A percentile compares a stretch with the other conserved stretches of the same genome.
Evolutionary conservation across 495 filamentous ascomycete species (phyloP).

Genomic region (Penicillium fimorum): DNA sequence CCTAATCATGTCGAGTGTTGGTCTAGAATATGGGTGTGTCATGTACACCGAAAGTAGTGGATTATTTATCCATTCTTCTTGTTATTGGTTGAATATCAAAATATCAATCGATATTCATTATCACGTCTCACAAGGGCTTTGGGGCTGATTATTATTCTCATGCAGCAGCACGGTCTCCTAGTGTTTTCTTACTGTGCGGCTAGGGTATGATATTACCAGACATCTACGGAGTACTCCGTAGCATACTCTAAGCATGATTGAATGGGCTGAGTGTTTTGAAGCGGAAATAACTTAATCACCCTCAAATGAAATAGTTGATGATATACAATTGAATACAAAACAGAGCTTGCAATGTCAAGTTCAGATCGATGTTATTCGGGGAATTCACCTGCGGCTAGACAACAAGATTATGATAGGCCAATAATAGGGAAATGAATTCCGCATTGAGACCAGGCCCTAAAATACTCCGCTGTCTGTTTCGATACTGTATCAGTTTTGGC

Average conservation of each 20-base stretch:
- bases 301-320: not conserved
- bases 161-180: not conserved
- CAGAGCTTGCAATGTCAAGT: too few relatives aligned
- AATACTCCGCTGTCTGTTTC: conserved; percentile 1
- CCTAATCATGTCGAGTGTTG: not conserved
- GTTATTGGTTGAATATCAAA: not conserved
- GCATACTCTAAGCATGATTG: not conserved
- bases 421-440: not conserved
- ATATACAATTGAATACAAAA: not conserved
- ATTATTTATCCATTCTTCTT: not conserved
- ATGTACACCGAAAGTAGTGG: too few relatives aligned
- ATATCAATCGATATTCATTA: not conserved
- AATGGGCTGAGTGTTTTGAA: not conserved
- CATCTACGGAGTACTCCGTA: too few relatives aligned
- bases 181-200: not conserved
- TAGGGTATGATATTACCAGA: not conserved
- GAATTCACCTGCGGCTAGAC: not conserved
- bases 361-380: not conserved
- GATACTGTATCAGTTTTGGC: conserved; percentile 5
- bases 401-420: not conserved
- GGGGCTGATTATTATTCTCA: not conserved
- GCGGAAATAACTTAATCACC: not conserved
- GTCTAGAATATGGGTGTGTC: not conserved
- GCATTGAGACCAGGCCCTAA: not conserved
- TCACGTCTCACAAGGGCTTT: not conserved